Evolutionary conservation across 2,329 filamentous ascomycete species (phyloP), one percentile per base, ranked within the genome.

Genomic region (Sporothrix variecibatus): DNA sequence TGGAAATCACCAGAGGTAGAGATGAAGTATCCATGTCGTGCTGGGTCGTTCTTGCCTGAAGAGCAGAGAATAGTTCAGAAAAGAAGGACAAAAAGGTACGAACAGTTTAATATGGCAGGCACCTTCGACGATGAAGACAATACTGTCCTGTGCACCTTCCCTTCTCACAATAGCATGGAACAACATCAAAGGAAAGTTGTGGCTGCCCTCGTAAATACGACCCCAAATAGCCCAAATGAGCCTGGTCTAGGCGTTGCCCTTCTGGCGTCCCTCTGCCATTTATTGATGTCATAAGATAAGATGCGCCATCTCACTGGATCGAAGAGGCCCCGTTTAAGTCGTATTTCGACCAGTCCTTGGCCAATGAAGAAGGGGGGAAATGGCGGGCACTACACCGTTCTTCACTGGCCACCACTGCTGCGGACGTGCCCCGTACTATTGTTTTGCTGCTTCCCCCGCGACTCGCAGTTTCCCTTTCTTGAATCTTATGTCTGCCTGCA

Each of bases 271-370:
- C 17, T 12, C 17, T 11, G 40, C 64, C 64, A 31, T 23, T 43
- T 43, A 43, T 43, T 64, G 23, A 49, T 67, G 64, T 67, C 64
- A 49, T 49, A 49, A 28, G 64, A 67, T 67, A 67, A 67, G 64
- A 67, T 67, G 40, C 64, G 64, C 64, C 40, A 49, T 67, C 64
- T 49, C 60, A 65, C 34, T 67, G 62, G 64, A 46, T 49, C 23
- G 15, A 40, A 31, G 31, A 20, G 23, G 9, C 34, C 3, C 60
- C 31, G 31, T 38, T 6, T 62, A 28, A 34, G 64, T 51, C 65
- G 65, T 68, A 51, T 68, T 51, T n/a, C 65, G 43, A 15, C 43
- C 65, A 34, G 31, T 64, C 31, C 31, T 62, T 3, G 58, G 31
- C 17, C 1, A 34, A 15, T 20, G 15, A 34, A 31, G 11, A 9